Conservation (phyloP, 192 early-diverging fungal genomes). For the Oehlia diaphana region DNA sequence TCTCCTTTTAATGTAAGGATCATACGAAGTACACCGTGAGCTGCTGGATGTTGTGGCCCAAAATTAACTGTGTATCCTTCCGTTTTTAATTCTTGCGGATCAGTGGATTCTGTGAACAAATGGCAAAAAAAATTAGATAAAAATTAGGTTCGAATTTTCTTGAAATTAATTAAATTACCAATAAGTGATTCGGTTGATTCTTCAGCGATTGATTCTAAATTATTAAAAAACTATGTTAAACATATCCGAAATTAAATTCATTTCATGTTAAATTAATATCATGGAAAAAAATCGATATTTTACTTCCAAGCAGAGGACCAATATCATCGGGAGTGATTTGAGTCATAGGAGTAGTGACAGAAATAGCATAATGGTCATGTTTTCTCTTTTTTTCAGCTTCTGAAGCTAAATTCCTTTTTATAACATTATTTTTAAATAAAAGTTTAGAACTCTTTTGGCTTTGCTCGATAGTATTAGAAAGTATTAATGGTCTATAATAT, state of each 20-base stretch:
- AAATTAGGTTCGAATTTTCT: no score
- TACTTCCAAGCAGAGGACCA: not conserved
- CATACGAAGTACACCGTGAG: slow-evolving; percentile 93
- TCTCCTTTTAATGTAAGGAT: slow-evolving; percentile 94
- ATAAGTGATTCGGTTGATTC: not conserved
- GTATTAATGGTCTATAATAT: not conserved
- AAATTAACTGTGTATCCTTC: slow-evolving; percentile 93
- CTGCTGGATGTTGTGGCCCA: slow-evolving; percentile 99
- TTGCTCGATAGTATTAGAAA: not conserved
- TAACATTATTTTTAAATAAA: not conserved
- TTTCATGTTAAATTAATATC: no score
- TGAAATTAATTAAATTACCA: not conserved
- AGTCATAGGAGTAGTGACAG: not conserved
- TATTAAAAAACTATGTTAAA: not conserved
- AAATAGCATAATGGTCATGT: not conserved
- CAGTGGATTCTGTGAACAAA: slow-evolving; percentile 16
- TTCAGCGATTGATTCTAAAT: not conserved
- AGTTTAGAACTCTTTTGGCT: not conserved
- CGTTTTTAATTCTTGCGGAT: slow-evolving; percentile 8
- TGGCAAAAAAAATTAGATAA: no score
- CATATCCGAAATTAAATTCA: no score
- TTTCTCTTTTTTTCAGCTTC: not conserved
- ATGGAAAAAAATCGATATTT: not conserved
- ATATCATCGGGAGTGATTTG: not conserved
- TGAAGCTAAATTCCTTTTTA: not conserved